phyloP scores from a whole-genome alignment of 495 filamentous ascomycete genomes.

The Xylaria cubensis region DNA sequence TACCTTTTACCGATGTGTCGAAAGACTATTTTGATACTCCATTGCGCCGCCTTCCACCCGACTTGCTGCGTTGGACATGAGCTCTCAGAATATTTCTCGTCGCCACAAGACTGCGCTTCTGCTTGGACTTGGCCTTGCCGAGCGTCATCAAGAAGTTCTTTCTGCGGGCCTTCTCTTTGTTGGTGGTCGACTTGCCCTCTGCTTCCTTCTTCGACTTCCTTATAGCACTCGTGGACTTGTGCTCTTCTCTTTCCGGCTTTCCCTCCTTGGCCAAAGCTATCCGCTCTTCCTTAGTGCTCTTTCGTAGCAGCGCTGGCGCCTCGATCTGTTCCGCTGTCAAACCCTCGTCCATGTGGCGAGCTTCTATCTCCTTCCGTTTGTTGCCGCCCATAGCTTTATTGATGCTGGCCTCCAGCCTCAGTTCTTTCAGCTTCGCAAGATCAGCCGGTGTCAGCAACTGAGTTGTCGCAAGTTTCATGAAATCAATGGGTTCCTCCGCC shows the following conservation, averaged over 20 bases:
- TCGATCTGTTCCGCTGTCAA: constrained; percentile 89
- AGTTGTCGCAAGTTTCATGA: constrained; percentile 79
- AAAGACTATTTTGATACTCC: constrained; percentile 24
- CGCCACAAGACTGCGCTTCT: constrained; percentile 88
- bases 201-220: constrained; percentile 83
- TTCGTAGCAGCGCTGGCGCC: constrained; percentile 70
- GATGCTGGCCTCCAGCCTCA: constrained; percentile 74
- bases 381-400: constrained; percentile 63
- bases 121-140: constrained; percentile 90
- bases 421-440: constrained; percentile 88
- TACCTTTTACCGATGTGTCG: background rate
- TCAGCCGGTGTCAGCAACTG: constrained; percentile 91
- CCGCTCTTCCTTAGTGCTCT: constrained; percentile 80
- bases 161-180: constrained; percentile 93
- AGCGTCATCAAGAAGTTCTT: constrained; percentile 99
- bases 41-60: constrained; percentile 83
- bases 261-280: constrained; percentile 79
- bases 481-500: constrained; percentile 47
- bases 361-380: constrained; percentile 56
- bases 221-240: constrained; percentile 81
- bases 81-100: constrained; percentile 77
- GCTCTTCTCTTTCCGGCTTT: constrained; percentile 72
- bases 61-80: constrained; percentile 83
- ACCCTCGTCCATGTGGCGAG: constrained; percentile 78
- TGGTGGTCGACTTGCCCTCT: constrained; percentile 93